Evolutionary conservation across 148 eudicot genomes (phyloP).

Genomic region (Euryodendron excelsum): DNA sequence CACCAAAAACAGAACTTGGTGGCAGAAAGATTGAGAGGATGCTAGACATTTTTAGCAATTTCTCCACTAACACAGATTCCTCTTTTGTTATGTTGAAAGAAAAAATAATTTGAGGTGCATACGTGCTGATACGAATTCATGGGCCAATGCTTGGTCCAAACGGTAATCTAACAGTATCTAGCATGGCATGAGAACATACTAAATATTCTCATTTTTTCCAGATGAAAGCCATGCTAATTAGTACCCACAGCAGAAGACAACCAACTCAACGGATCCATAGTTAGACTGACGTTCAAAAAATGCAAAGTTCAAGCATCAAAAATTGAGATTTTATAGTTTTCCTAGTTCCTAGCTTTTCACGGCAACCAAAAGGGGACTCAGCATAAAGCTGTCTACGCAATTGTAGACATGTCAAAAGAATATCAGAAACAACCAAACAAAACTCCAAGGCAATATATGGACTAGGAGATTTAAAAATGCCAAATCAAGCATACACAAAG

Average conservation of each 20-base stretch:
- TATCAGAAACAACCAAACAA: background rate
- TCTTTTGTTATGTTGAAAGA: background rate
- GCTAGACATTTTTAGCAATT: background rate
- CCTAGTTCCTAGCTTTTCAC: background rate
- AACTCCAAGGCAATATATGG: background rate
- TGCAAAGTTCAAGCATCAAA: background rate
- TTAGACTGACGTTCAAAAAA: background rate
- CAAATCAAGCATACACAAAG: background rate
- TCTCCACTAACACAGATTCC: background rate
- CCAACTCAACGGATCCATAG: background rate
- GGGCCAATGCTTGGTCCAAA: background rate
- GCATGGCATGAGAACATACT: background rate
- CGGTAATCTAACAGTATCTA: background rate
- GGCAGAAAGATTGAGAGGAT: background rate
- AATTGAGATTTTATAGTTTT: background rate
- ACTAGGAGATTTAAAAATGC: background rate
- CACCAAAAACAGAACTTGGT: background rate
- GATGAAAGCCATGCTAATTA: background rate
- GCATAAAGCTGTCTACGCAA: background rate
- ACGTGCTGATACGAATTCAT: too few species aligned
- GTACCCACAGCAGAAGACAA: background rate
- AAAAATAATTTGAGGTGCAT: too few species aligned
- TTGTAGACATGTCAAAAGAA: background rate
- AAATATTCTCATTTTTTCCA: background rate
- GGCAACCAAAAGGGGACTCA: background rate